A percentile compares a stretch with the other conserved stretches of the same genome.
Evolutionary conservation across 2,329 filamentous ascomycete genomes (phyloP).

Genomic region (Colletotrichum neosansevieriae): DNA sequence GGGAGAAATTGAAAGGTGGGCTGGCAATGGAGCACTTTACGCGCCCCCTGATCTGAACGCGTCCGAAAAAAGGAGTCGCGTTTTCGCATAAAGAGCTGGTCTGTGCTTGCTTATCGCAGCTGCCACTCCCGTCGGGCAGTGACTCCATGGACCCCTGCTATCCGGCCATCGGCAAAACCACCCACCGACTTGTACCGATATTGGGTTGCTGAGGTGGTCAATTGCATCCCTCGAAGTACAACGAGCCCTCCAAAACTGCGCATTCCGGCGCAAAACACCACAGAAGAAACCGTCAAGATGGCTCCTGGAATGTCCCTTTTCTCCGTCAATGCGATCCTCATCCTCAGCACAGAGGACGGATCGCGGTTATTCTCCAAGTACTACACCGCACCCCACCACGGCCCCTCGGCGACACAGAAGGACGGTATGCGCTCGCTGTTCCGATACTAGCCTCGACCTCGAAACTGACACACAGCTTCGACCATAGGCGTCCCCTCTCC

Average conservation of each 20-base stretch:
- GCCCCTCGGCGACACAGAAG: constrained; percentile 46
- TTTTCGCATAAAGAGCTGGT: constrained; percentile 27
- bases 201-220: constrained; percentile 39
- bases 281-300: constrained; percentile 60
- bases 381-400: constrained; percentile 64
- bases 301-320: constrained; percentile 81
- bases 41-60: constrained; percentile 12
- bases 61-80: constrained; percentile 40
- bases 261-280: constrained; percentile 33
- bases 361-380: constrained; percentile 95
- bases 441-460: constrained; percentile 18
- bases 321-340: constrained; percentile 81
- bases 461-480: constrained; percentile 4
- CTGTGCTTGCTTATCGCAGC: constrained; percentile 18
- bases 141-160: too few species aligned
- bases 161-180: constrained; percentile 40
- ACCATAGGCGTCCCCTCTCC: constrained; percentile 45
- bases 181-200: constrained; percentile 37
- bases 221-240: constrained; percentile 32
- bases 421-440: constrained; percentile 42
- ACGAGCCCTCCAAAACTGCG: constrained; percentile 29
- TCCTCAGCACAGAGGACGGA: constrained; percentile 88
- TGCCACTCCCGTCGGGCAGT: constrained; percentile 5
- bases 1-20: constrained; percentile 37
- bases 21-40: constrained; percentile 34